phyloP scores from a whole-genome alignment of 352 stramenopile species.

The Phytophthora parvispora region DNA sequence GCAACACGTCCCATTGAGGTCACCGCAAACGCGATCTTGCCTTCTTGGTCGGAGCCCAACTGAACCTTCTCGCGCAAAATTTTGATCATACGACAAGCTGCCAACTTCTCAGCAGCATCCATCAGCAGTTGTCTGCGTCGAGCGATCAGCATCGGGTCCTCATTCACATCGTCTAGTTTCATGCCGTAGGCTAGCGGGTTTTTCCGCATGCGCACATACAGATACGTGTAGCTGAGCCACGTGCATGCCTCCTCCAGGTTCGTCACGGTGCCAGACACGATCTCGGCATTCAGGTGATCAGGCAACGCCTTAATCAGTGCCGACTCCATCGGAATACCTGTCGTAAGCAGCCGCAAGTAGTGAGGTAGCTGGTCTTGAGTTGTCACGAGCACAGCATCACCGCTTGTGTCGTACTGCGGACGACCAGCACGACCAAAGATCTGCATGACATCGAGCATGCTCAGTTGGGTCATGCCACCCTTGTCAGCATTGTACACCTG shows the following conservation, averaged over 20 bases:
- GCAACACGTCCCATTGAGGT: slow-evolving; percentile 98
- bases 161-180: slow-evolving; percentile 92
- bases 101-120: slow-evolving; percentile 81
- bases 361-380: slow-evolving; percentile 94
- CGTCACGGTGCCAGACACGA: slow-evolving; percentile 98
- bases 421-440: slow-evolving; percentile 99
- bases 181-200: slow-evolving; percentile 99
- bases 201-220: slow-evolving; percentile 99
- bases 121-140: slow-evolving; percentile 76
- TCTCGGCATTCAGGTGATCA: slow-evolving; percentile 99
- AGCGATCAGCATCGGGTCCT: slow-evolving; percentile 90
- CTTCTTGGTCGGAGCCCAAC: slow-evolving; percentile 40
- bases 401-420: slow-evolving; percentile 99
- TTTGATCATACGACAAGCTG: slow-evolving; percentile 87
- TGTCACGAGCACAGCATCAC: slow-evolving; percentile 99
- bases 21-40: slow-evolving; percentile 89
- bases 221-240: slow-evolving; percentile 99
- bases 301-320: slow-evolving; percentile 98
- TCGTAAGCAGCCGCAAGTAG: slow-evolving; percentile 97
- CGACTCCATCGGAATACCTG: slow-evolving; percentile 98
- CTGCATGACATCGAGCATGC: slow-evolving; percentile 99
- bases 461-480: slow-evolving; percentile 97
- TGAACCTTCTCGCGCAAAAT: slow-evolving; percentile 70
- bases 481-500: slow-evolving; percentile 99
- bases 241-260: slow-evolving; percentile 97